phyloP scores from a whole-genome alignment of 257 asterid species.

The Thymus mandschuricus region DNA sequence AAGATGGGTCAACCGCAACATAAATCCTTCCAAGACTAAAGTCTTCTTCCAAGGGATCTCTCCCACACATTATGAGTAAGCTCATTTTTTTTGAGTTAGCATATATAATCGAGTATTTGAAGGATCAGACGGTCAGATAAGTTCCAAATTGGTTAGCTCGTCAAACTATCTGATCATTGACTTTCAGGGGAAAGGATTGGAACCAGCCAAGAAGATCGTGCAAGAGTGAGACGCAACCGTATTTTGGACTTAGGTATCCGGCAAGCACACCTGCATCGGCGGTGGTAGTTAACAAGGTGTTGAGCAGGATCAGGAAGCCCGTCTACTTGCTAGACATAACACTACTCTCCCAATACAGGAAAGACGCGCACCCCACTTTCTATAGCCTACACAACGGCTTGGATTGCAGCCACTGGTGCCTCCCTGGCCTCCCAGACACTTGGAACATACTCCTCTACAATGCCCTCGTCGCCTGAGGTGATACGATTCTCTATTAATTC shows the following conservation, averaged over 20 bases:
- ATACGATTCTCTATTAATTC: not conserved
- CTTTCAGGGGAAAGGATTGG: conserved; percentile 80
- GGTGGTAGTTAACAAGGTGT: conserved; percentile 68
- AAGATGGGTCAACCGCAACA: conserved; percentile 68
- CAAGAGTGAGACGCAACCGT: conserved; percentile 64
- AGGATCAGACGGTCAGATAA: too few relatives aligned
- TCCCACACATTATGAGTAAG: conserved; percentile 86
- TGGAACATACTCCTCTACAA: conserved; percentile 83
- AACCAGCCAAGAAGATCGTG: conserved; percentile 62
- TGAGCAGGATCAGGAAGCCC: conserved; percentile 78
- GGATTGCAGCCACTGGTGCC: conserved; percentile 99
- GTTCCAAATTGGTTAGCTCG: too few relatives aligned
- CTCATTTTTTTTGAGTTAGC: not conserved
- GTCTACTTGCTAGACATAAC: conserved; percentile 77
- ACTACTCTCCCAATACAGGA: conserved; percentile 73
- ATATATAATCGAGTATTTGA: too few relatives aligned
- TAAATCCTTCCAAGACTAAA: conserved; percentile 81
- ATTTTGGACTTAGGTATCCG: conserved; percentile 60
- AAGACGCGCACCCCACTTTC: conserved; percentile 76
- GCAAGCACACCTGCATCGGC: conserved; percentile 59
- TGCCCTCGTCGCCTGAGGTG: conserved; percentile 48
- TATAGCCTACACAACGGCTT: conserved; percentile 64
- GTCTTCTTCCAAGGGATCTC: conserved; percentile 91
- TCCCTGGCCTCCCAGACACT: conserved; percentile 94
- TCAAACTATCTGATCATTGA: too few relatives aligned